Evolutionary conservation across 257 asterid species (phyloP), one percentile per base, ranked within the genome.

Genomic region (Nicotiana attenuata): DNA sequence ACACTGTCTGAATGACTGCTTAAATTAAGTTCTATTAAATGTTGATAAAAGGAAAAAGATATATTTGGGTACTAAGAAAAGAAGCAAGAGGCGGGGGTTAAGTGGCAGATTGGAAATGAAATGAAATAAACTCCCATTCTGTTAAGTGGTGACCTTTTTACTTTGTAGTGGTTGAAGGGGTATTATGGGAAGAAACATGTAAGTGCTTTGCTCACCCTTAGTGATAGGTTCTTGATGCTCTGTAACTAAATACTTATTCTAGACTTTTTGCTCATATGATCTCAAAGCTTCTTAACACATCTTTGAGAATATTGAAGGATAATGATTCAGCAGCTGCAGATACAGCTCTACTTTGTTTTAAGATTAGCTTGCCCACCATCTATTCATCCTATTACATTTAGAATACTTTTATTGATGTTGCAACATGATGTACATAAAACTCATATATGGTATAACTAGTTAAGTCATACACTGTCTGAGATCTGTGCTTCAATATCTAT

Each of bases 311-410:
- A 75, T 88, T 87, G 63, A 84, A 82, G 83, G 93, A 83, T 82
- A 88, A 84, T 57, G 87, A 88, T 82, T 65, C 67, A 76, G 85
- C 81, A 47, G 81, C 86, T 55, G 80, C 88, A 52, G 88, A 90
- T 83, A 85, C 92, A 87, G 95, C 97, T 94, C 88, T 85, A 63
- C 75, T 64, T 22, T 61, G 71, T 81, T 67, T 29, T 68, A n/a
- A 16, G 55, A 22, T 38, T 68, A 35, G 38, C 59, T 56, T 53
- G 8, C 59, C 24, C 33, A 7, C 20, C 38, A 73, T 47, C 15
- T 15, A 47, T 24, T 73, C 61, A 73, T 50, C 41, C 45, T 24
- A 24, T 47, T 75, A 22, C 63, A 75, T 75, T 50, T 75, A 53
- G 52, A 50, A 75, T 47, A 26, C 28, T 50, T 75, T 47, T 20